phyloP scores from a whole-genome alignment of 1,284 basidiomycete species.

The Sporisorium graminicola region DNA sequence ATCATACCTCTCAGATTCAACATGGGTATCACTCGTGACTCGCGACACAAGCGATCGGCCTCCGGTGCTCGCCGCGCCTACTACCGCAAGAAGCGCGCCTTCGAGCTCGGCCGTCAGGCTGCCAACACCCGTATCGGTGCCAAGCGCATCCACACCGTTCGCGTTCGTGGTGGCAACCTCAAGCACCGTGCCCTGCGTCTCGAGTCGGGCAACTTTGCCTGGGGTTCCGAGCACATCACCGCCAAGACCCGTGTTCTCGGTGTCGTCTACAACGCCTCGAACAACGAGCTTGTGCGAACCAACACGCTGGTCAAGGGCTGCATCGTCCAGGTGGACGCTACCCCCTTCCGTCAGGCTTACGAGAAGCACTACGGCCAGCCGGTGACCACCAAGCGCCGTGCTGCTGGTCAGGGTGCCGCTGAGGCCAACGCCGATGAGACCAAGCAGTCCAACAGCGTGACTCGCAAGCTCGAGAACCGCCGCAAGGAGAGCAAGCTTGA shows the following conservation, averaged over 20 bases:
- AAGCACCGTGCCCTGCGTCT: slow-evolving; percentile 69
- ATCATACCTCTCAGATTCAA: slow-evolving; percentile 43
- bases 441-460: slow-evolving; percentile 63
- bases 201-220: slow-evolving; percentile 69
- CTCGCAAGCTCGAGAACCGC: slow-evolving; percentile 63
- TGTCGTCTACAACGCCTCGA: slow-evolving; percentile 70
- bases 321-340: slow-evolving; percentile 69
- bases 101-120: slow-evolving; percentile 69
- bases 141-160: slow-evolving; percentile 69
- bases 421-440: slow-evolving; percentile 56
- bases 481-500: slow-evolving; percentile 67
- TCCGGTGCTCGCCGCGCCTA: slow-evolving; percentile 68
- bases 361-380: slow-evolving; percentile 70
- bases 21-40: slow-evolving; percentile 70
- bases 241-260: slow-evolving; percentile 69
- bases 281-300: slow-evolving; percentile 70
- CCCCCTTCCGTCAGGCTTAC: slow-evolving; percentile 69
- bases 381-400: slow-evolving; percentile 68
- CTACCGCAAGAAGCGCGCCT: slow-evolving; percentile 70
- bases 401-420: slow-evolving; percentile 57
- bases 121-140: slow-evolving; percentile 69
- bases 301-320: slow-evolving; percentile 70
- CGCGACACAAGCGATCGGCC: slow-evolving; percentile 69
- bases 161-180: slow-evolving; percentile 69
- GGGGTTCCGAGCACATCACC: slow-evolving; percentile 70